These are phyloP conservation scores for Penicillium hordei DNA, from an alignment of 2,329 filamentous ascomycete species.

Conservation along the genomic window DNA sequence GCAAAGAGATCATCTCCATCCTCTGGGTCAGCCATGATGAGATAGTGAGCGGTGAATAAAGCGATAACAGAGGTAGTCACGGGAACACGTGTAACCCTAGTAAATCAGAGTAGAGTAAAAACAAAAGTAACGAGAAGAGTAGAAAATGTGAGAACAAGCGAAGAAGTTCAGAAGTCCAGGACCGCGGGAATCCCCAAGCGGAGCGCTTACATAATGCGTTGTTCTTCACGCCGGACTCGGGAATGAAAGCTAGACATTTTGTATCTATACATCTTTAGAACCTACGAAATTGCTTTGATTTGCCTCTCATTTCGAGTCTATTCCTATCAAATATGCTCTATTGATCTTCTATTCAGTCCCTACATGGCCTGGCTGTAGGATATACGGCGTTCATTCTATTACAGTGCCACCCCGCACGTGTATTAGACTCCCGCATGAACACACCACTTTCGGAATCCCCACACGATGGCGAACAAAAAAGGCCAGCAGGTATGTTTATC, in stretches of 20 bases:
- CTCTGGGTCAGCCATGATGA: slow-evolving; percentile 73
- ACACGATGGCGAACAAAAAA: slow-evolving; percentile 52
- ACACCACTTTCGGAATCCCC: slow-evolving; percentile 14
- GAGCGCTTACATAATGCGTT: slow-evolving; percentile 19
- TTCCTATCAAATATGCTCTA: not conserved
- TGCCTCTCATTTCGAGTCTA: not conserved
- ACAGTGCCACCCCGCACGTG: slow-evolving; percentile 24
- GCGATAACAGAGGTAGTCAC: not conserved
- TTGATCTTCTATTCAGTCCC: slow-evolving; percentile 1
- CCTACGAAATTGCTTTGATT: not conserved
- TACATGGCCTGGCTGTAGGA: slow-evolving; percentile 20
- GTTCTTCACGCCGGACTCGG: not conserved
- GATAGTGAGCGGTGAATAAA: not conserved
- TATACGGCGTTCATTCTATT: slow-evolving; percentile 7
- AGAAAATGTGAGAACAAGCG: slow-evolving; percentile 4
- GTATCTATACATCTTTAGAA: slow-evolving; percentile 1
- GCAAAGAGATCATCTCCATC: slow-evolving; percentile 95
- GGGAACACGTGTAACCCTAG: not conserved
- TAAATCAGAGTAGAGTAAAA: not conserved
- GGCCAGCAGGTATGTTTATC: slow-evolving; percentile 63
- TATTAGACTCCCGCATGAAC: slow-evolving; percentile 19
- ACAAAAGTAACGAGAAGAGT: not conserved
- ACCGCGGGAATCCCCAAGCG: slow-evolving; percentile 16
- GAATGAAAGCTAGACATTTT: not conserved
- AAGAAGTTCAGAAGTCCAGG: slow-evolving; percentile 18